Evolutionary conservation across 345 rosid genomes (phyloP).

Genomic region (Geranium rotundifolium): DNA sequence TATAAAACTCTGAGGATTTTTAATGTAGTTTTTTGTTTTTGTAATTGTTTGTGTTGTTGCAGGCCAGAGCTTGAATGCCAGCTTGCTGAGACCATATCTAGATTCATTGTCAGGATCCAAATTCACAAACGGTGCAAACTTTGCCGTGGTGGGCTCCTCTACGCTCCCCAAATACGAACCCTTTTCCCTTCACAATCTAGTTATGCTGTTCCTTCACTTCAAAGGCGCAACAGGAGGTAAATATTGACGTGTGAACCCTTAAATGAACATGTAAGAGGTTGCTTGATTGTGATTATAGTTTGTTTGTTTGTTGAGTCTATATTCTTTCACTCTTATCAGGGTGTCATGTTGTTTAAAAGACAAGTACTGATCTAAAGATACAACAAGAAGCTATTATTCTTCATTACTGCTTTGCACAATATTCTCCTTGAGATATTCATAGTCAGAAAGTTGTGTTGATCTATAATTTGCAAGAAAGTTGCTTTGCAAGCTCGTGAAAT

Average conservation of each 20-base stretch:
- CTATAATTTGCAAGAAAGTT: too few relatives aligned
- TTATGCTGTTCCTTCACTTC: constrained; percentile 80
- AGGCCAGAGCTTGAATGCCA: constrained; percentile 74
- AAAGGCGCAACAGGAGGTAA: constrained; percentile 44
- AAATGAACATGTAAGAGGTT: not conserved
- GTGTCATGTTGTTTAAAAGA: too few relatives aligned
- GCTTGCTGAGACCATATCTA: constrained; percentile 51
- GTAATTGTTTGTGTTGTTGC: constrained; percentile 14
- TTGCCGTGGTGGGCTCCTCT: constrained; percentile 69
- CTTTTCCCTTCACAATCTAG: constrained; percentile 58
- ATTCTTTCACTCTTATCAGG: too few relatives aligned
- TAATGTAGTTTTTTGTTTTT: not conserved
- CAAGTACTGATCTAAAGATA: too few relatives aligned
- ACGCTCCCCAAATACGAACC: constrained; percentile 72
- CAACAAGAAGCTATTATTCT: too few relatives aligned
- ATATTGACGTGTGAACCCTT: not conserved
- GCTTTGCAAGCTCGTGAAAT: too few relatives aligned
- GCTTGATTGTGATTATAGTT: too few relatives aligned
- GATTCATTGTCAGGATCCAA: constrained; percentile 56
- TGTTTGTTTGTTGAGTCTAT: too few relatives aligned
- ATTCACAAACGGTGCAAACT: constrained; percentile 62
- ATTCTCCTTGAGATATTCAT: too few relatives aligned
- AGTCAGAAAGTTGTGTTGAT: too few relatives aligned
- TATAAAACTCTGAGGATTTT: not conserved
- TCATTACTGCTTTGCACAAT: too few relatives aligned